Conservation (phyloP, 2,329 filamentous ascomycete species). For the Colletotrichum cordylinicola region DNA sequence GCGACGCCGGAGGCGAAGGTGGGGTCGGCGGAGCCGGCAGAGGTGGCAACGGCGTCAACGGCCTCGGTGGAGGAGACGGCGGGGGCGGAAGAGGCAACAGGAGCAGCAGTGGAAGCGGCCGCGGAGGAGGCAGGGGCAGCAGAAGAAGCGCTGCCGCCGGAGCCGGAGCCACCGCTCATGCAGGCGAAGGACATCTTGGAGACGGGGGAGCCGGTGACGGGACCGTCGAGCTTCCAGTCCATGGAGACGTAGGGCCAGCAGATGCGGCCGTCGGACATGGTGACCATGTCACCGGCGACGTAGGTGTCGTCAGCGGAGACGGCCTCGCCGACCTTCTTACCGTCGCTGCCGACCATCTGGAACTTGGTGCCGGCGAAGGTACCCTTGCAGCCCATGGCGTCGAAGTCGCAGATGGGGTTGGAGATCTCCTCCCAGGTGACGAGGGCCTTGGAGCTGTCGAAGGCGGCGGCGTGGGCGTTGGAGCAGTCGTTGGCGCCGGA, state of each 20-base stretch:
- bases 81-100: background rate
- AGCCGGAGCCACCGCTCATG: constrained; percentile 42
- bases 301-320: constrained; percentile 58
- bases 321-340: constrained; percentile 55
- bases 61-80: background rate
- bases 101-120: background rate
- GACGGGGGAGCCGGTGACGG: constrained; percentile 30
- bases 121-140: constrained; percentile 31
- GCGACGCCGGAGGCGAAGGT: background rate
- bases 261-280: constrained; percentile 60
- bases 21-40: background rate
- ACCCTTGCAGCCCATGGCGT: constrained; percentile 66
- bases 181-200: constrained; percentile 62
- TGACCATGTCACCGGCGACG: constrained; percentile 68
- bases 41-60: background rate
- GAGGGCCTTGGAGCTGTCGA: constrained; percentile 57
- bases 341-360: constrained; percentile 59
- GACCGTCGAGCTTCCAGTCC: constrained; percentile 51
- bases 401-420: constrained; percentile 57
- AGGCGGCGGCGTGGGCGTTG: constrained; percentile 63
- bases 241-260: constrained; percentile 68
- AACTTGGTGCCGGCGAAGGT: constrained; percentile 63
- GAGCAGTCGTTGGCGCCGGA: constrained; percentile 55
- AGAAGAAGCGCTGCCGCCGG: constrained; percentile 33
- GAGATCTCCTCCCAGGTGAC: constrained; percentile 68